phyloP scores from a whole-genome alignment of 805 yeast genomes.

The Kazachstania martiniae region DNA sequence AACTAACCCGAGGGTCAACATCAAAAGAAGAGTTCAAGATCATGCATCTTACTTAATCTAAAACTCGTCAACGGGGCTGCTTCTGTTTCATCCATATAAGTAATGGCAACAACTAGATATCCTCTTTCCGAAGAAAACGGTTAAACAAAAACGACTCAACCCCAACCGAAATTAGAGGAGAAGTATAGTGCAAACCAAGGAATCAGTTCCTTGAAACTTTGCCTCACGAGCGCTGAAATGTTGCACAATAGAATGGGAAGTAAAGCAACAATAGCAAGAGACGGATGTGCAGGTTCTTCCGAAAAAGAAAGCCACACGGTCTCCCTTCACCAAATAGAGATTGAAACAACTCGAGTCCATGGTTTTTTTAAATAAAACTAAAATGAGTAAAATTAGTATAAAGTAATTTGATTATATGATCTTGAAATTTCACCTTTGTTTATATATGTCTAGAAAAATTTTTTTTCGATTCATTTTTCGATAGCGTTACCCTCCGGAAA shows the following conservation, averaged over 20 bases:
- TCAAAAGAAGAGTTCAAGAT: slow-evolving; percentile 30
- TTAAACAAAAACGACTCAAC: slow-evolving; percentile 24
- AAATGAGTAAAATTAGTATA: not conserved
- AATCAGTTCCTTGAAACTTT: slow-evolving; percentile 28
- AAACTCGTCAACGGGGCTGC: slow-evolving; percentile 96
- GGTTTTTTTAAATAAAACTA: slow-evolving; percentile 8
- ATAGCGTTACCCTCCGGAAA: slow-evolving; percentile 2
- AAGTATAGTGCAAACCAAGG: slow-evolving; percentile 11
- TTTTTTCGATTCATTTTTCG: too few relatives aligned
- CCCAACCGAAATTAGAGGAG: slow-evolving; percentile 25
- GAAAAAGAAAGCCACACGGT: slow-evolving; percentile 15
- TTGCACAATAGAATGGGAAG: slow-evolving; percentile 23
- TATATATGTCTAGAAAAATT: slow-evolving; percentile 1
- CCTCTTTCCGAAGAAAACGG: not conserved
- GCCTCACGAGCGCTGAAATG: slow-evolving; percentile 74
- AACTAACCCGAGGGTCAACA: too few relatives aligned
- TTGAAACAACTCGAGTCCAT: slow-evolving; percentile 21
- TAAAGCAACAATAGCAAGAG: slow-evolving; percentile 27
- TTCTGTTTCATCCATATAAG: slow-evolving; percentile 51
- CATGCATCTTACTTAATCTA: slow-evolving; percentile 48
- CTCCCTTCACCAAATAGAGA: slow-evolving; percentile 15
- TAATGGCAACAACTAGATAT: slow-evolving; percentile 43
- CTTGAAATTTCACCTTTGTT: slow-evolving; percentile 4
- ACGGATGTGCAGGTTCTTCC: slow-evolving; percentile 1
- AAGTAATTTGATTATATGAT: too few relatives aligned